Evolutionary conservation across 2,329 filamentous ascomycete species (phyloP), one percentile per base, ranked within the genome.

Genomic region (Claviceps digitariae): DNA sequence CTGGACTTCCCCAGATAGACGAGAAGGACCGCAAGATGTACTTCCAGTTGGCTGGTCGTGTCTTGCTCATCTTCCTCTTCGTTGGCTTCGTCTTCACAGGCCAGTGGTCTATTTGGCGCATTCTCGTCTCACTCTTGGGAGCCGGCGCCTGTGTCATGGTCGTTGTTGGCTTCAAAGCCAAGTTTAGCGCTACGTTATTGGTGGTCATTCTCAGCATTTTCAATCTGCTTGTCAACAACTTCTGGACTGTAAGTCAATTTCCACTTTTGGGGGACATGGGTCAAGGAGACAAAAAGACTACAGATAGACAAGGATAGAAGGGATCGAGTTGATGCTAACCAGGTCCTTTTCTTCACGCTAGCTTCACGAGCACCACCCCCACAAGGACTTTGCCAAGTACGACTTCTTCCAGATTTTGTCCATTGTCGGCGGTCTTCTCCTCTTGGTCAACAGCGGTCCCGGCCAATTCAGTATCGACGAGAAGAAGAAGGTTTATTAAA

Each of bases 11-110:
- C 49, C 82, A 88, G 70, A 81, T 98, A 52, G 93, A 97, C 67
- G 93, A 98, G 78, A 97, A 97, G 82, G 93, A 98, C 71, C 87
- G 90, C 73, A 98, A 97, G 81, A 97, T 97, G 91, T 98, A 98
- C 78, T 94, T 98, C 74, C 93, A 97, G 81, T 84, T 98, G 57
- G 93, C 93, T 60, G 93, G 93, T 38, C 85, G 93, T 62, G 88
- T 98, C 38, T 78, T 98, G 59, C 78, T 98, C 63, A 97, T 98
- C 73, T 96, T 98, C 81, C 79, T 98, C 61, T 98, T 98, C 70
- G 70, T 96, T 60, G 93, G 93, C 56, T 98, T 98, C 66, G 86
- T 98, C 63, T 95, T 96, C 74, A 87, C 88, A 54, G 93, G 93
- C 61, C 78, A 90, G 64, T 98, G 93, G 93, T 87, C 82, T 64